Evolutionary conservation across 1,284 basidiomycete genomes (phyloP), one percentile per base, ranked within the genome.

Genomic region (Hymenochaete sp.): DNA sequence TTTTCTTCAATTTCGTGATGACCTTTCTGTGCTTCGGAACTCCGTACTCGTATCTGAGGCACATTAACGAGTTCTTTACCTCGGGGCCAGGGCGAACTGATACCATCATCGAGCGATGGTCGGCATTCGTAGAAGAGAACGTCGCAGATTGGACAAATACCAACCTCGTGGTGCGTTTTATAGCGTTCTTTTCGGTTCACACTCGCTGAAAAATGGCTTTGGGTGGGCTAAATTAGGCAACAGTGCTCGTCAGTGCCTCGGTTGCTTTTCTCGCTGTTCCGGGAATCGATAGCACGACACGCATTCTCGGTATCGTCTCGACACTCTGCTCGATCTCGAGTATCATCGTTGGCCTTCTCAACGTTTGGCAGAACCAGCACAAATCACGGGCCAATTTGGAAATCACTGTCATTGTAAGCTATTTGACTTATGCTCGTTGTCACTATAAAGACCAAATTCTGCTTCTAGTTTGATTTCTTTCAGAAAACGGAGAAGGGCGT

Each of bases 221-320:
- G 21, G 32, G 32, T 5, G 8, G 6, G 32, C 5, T 35, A 35
- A n/a, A 35, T 6, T 32, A 76, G 73, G 66, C 72, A n/a, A 75
- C 74, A 18, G 73, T 77, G 29, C 56, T 77, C n/a, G 67, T 77
- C 43, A 73, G 73, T 13, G 73, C 73, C 2, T 75, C 73, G 0
- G 67, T 76, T 5, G 68, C 70, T 3, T 61, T 76, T 39, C 56
- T 77, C 14, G 64, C 72, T 1, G 59, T 74, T 10, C 61, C 66
- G 4, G 61, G 68, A 42, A 60, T 76, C 19, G 60, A 63, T 22
- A 59, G 64, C 46, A 56, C 60, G 11, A 59, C 67, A 8, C 60
- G 64, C 46, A 62, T 67, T 16, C 61, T 68, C 3, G 67, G 71
- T 1, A 67, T 67, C 22, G 57, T 71, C 4, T 72, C 75, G 2